Conservation (phyloP, 805 yeast species). For the Candida mattraensis region DNA sequence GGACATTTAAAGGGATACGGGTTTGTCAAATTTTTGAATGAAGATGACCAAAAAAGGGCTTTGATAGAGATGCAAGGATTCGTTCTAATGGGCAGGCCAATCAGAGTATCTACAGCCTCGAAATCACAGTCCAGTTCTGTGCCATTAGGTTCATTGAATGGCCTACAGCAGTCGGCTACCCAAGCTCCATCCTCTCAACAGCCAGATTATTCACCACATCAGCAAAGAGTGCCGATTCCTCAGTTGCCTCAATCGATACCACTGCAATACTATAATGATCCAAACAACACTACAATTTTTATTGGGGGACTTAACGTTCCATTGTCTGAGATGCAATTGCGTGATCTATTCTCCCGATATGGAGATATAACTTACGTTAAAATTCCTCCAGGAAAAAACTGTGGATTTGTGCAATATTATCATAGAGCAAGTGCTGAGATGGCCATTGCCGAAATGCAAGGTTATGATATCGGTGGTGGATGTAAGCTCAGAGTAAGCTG, state of each 20-base stretch:
- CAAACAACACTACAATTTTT: conserved; percentile 72
- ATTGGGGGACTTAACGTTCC: conserved; percentile 68
- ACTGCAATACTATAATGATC: conserved; percentile 68
- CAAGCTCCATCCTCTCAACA: conserved; percentile 16
- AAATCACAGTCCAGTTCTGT: conserved; percentile 24
- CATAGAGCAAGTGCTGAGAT: conserved; percentile 79
- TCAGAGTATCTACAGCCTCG: conserved; percentile 72
- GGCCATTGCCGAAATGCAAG: conserved; percentile 87
- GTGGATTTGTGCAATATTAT: conserved; percentile 85
- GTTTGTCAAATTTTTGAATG: conserved; percentile 73
- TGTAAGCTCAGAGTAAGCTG: conserved; percentile 81
- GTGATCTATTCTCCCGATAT: conserved; percentile 59
- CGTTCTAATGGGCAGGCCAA: conserved; percentile 68
- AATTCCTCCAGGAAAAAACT: conserved; percentile 71
- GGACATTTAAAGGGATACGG: conserved; percentile 83
- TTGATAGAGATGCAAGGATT: conserved; percentile 80
- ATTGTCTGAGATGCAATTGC: conserved; percentile 62
- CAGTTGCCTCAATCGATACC: conserved; percentile 42
- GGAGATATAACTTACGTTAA: conserved; percentile 78
- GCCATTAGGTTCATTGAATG: conserved; percentile 3
- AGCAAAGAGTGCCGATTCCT: conserved; percentile 20
- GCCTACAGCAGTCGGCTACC: conserved; percentile 5
- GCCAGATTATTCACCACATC: conserved; percentile 11
- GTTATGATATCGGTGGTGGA: conserved; percentile 76
- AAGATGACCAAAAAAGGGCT: conserved; percentile 69